Percentiles rank a stretch among this genome's conserved stretches.
These are phyloP conservation scores for Microdochium bolleyi DNA, from an alignment of 2,329 filamentous ascomycete genomes.

Conservation along the genomic window DNA sequence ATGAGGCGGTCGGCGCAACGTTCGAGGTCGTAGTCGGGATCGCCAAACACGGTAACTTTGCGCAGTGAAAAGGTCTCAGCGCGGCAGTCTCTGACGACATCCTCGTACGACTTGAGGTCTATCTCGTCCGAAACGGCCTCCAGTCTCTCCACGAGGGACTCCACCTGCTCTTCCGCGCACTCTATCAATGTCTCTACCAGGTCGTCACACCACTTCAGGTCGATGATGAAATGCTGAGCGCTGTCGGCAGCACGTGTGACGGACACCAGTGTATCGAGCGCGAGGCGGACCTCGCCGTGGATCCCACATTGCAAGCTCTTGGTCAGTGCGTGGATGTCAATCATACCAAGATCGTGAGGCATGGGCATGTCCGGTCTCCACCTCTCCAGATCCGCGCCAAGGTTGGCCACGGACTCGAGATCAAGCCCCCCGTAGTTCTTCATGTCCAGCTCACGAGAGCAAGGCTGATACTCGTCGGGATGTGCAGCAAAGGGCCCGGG, in stretches of 20 bases:
- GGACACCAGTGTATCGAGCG: slow-evolving; percentile 73
- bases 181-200: slow-evolving; percentile 82
- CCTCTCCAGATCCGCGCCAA: slow-evolving; percentile 59
- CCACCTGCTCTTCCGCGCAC: slow-evolving; percentile 82
- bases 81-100: slow-evolving; percentile 72
- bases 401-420: slow-evolving; percentile 52
- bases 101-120: slow-evolving; percentile 77
- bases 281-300: slow-evolving; percentile 80
- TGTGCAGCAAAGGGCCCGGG: slow-evolving; percentile 30
- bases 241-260: slow-evolving; percentile 55
- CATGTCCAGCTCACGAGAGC: slow-evolving; percentile 35
- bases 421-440: slow-evolving; percentile 66
- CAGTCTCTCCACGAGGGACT: slow-evolving; percentile 75
- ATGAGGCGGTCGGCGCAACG: slow-evolving; percentile 80
- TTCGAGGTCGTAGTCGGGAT: slow-evolving; percentile 72
- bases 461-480: slow-evolving; percentile 47
- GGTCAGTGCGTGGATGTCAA: slow-evolving; percentile 85
- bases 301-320: slow-evolving; percentile 87
- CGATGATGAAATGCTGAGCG: slow-evolving; percentile 54
- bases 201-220: slow-evolving; percentile 73
- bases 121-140: slow-evolving; percentile 83
- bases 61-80: slow-evolving; percentile 65
- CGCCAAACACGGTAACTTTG: slow-evolving; percentile 67
- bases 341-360: slow-evolving; percentile 71
- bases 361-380: slow-evolving; percentile 69